Percentiles rank a stretch among this genome's conserved stretches.
These are phyloP conservation scores for Syzygium jambos DNA, from an alignment of 345 rosid genomes.

Conservation along the genomic window DNA sequence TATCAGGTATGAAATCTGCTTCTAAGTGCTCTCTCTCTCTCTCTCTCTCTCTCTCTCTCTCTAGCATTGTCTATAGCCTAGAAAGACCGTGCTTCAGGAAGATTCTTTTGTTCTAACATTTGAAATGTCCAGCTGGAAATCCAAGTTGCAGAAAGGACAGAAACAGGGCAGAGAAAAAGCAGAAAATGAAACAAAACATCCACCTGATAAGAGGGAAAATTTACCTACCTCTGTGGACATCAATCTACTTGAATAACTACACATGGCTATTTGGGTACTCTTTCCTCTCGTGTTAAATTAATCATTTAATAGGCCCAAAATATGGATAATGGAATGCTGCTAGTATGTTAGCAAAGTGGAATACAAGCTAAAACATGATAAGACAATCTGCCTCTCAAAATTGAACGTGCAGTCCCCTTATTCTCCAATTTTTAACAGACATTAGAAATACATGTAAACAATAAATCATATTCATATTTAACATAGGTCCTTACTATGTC, in stretches of 20 bases:
- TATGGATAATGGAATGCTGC: not conserved
- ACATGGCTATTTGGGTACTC: not conserved
- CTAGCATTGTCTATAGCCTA: not conserved
- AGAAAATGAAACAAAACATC: not conserved
- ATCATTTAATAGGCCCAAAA: not conserved
- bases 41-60: not conserved
- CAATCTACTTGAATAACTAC: not conserved
- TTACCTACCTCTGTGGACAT: not conserved
- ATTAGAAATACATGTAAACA: not conserved
- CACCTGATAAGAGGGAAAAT: not conserved
- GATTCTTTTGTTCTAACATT: not conserved
- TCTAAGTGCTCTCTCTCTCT: not conserved
- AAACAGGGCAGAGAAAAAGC: not conserved
- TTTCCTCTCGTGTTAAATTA: not conserved
- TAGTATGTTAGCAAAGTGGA: not conserved
- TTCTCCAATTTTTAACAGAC: not conserved
- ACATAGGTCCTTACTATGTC: not conserved
- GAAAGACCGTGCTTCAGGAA: not conserved
- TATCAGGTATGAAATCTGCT: constrained; percentile 54
- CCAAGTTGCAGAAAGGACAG: not conserved
- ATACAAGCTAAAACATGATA: not conserved
- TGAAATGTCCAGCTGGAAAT: not conserved
- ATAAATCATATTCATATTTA: not conserved
- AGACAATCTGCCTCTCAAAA: not conserved
- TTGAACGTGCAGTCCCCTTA: not conserved